Percentiles rank a stretch among this genome's conserved stretches.
Evolutionary conservation across 2,329 filamentous ascomycete genomes (phyloP).

Genomic region (Didymella pinodella): DNA sequence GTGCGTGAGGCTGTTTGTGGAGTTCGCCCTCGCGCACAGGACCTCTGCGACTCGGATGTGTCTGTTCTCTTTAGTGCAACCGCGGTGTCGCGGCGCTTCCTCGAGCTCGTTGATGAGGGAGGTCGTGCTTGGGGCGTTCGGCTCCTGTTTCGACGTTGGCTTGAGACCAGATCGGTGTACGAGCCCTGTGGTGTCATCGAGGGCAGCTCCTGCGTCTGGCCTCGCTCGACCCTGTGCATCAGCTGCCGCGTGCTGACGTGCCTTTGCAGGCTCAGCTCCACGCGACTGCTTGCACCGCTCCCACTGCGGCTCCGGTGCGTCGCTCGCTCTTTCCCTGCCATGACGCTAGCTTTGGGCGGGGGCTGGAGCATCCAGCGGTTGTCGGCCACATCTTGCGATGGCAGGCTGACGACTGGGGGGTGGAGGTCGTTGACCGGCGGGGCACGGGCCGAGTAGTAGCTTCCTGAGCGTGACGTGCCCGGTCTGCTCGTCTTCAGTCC

Average conservation of each 20-base stretch:
- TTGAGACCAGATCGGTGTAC: constrained; percentile 36
- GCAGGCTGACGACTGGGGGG: constrained; percentile 82
- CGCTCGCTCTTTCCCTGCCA: constrained; percentile 83
- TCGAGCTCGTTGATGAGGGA: constrained; percentile 42
- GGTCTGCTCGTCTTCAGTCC: constrained; percentile 35
- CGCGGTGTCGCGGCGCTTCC: constrained; percentile 42
- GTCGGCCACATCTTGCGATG: constrained; percentile 72
- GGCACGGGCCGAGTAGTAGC: constrained; percentile 54
- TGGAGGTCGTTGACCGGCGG: constrained; percentile 87
- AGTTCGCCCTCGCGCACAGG: constrained; percentile 22
- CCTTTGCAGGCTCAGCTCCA: constrained; percentile 48
- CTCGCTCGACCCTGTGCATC: constrained; percentile 47
- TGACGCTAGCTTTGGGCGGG: constrained; percentile 85
- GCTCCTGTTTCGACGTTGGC: constrained; percentile 44
- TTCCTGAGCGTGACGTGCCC: constrained; percentile 42
- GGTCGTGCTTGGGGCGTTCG: constrained; percentile 40
- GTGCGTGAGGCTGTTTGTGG: constrained; percentile 28
- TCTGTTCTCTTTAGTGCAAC: constrained; percentile 33
- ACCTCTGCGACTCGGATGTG: constrained; percentile 32
- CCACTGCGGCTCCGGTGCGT: constrained; percentile 65
- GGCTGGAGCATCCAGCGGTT: constrained; percentile 93
- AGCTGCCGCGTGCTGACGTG: constrained; percentile 51
- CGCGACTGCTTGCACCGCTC: constrained; percentile 52
- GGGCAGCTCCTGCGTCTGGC: constrained; percentile 47
- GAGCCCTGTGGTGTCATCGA: constrained; percentile 50